Evolutionary conservation across 768 basidiomycete genomes (phyloP).

Genomic region (Leucosporidium creatinivorum): DNA sequence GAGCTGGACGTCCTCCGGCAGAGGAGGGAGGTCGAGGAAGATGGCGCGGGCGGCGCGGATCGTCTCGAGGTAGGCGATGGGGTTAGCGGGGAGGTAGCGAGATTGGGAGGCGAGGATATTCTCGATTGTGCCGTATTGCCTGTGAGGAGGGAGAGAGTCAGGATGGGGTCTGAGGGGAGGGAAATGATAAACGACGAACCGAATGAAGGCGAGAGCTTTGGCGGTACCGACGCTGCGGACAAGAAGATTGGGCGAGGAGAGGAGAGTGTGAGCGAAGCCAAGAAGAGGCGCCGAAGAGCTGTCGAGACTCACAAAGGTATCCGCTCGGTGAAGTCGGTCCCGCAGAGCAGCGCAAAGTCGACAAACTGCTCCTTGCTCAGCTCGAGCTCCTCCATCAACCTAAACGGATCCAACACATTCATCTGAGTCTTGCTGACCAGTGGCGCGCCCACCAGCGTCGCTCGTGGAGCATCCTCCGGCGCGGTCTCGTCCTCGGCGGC

Average conservation of each 20-base stretch:
- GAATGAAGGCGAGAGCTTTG: neutral
- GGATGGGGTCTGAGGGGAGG: neutral
- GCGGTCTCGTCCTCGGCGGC: neutral
- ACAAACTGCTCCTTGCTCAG: conserved; percentile 13
- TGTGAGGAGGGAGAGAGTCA: neutral
- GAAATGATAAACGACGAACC: neutral
- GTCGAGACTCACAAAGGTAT: conserved; percentile 11
- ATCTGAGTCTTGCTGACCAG: conserved; percentile 4
- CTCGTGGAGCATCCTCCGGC: too few relatives aligned
- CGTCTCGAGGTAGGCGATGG: conserved; percentile 8
- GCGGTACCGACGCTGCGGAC: neutral
- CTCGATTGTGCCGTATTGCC: conserved; percentile 6
- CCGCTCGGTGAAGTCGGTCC: conserved; percentile 30
- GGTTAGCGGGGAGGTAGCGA: neutral
- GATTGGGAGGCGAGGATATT: neutral
- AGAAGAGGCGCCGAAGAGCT: too few relatives aligned
- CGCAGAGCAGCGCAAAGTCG: conserved; percentile 23
- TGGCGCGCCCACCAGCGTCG: neutral
- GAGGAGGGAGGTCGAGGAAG: conserved; percentile 11
- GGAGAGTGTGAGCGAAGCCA: too few relatives aligned
- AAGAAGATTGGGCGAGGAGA: too few relatives aligned
- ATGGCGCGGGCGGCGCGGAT: conserved; percentile 10
- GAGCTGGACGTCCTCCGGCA: conserved; percentile 3
- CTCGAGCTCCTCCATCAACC: conserved; percentile 1
- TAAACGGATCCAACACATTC: conserved; percentile 14